Percentiles rank a stretch among this genome's conserved stretches.
Conservation (phyloP, 2,329 filamentous ascomycete species). For the Neofusicoccum ribis region DNA sequence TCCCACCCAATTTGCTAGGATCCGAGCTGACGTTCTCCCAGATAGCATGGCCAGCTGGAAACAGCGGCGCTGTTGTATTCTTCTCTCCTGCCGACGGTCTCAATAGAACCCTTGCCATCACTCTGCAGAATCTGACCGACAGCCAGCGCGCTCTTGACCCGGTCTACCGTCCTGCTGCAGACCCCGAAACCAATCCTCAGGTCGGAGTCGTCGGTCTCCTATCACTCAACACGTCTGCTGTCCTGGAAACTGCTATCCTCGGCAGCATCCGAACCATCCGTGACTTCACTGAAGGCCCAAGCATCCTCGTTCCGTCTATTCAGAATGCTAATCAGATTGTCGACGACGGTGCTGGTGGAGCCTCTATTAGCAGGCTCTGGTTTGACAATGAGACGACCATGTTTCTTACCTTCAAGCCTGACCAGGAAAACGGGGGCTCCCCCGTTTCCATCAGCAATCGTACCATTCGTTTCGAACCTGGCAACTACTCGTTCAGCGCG, state of each 20-base stretch:
- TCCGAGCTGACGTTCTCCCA: conserved; percentile 17
- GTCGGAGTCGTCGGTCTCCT: conserved; percentile 58
- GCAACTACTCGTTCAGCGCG: conserved; percentile 59
- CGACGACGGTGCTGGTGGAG: conserved; percentile 43
- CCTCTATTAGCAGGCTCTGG: conserved; percentile 57
- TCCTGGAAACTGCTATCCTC: conserved; percentile 57
- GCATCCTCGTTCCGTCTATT: conserved; percentile 52
- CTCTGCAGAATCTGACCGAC: conserved; percentile 52
- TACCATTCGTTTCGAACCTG: conserved; percentile 51
- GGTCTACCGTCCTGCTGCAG: conserved; percentile 40
- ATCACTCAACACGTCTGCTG: conserved; percentile 59
- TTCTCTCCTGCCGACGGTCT: conserved; percentile 57
- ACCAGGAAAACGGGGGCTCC: conserved; percentile 22
- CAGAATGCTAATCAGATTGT: conserved; percentile 55
- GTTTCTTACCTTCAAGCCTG: conserved; percentile 50
- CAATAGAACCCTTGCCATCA: conserved; percentile 56
- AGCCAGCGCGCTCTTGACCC: conserved; percentile 48
- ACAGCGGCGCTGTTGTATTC: conserved; percentile 60
- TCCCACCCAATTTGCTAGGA: background rate
- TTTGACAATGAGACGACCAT: conserved; percentile 63
- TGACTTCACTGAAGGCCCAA: conserved; percentile 62
- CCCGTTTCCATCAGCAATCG: conserved; percentile 33
- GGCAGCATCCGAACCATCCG: conserved; percentile 65
- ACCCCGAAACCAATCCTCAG: conserved; percentile 38
- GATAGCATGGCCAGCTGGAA: conserved; percentile 64